Conservation (phyloP, 805 yeast genomes). For the Kazachstania martiniae region DNA sequence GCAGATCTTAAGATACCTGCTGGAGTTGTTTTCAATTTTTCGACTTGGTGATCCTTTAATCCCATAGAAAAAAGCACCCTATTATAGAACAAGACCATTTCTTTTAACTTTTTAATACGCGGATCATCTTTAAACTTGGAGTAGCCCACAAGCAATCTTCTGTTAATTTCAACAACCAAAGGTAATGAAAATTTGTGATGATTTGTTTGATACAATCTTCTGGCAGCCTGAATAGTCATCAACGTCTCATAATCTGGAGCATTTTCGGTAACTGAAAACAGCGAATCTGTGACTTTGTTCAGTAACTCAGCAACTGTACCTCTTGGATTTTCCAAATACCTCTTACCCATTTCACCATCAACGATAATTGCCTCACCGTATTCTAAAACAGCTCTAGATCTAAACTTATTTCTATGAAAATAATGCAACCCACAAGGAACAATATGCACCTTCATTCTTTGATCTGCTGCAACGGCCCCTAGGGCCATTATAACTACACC, state of each 20-base stretch:
- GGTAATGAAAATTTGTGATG: constrained; percentile 43
- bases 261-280: constrained; percentile 83
- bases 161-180: constrained; percentile 75
- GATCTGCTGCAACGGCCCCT: constrained; percentile 77
- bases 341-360: constrained; percentile 44
- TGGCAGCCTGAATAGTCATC: constrained; percentile 89
- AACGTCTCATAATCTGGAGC: constrained; percentile 89
- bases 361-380: constrained; percentile 82
- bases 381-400: constrained; percentile 89
- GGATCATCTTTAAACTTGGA: constrained; percentile 66
- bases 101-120: constrained; percentile 47
- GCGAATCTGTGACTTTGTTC: constrained; percentile 61
- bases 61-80: constrained; percentile 52
- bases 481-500: constrained; percentile 98
- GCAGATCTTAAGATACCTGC: constrained; percentile 36
- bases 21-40: constrained; percentile 32
- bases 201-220: constrained; percentile 52
- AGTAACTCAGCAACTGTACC: constrained; percentile 65
- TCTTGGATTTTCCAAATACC: constrained; percentile 56
- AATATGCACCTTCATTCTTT: constrained; percentile 64
- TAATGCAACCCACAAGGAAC: constrained; percentile 96
- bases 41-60: constrained; percentile 62
- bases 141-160: constrained; percentile 78
- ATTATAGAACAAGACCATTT: constrained; percentile 60
- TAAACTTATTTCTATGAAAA: constrained; percentile 86